Evolutionary conservation across 2,329 filamentous ascomycete species (phyloP).

Genomic region (Byssoonygena ceratinophila): DNA sequence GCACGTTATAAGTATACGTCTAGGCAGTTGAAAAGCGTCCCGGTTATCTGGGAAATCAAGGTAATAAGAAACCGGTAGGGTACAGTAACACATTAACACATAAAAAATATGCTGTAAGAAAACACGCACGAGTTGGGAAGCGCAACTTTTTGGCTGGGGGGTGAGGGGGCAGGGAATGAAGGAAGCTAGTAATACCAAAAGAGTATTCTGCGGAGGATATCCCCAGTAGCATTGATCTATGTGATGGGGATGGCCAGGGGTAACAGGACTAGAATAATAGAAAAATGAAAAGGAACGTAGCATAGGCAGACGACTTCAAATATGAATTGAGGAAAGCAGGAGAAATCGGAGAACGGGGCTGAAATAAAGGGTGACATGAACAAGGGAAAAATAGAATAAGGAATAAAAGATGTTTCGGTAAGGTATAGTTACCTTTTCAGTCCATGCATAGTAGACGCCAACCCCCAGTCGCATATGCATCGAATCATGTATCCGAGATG

Average conservation of each 20-base stretch:
- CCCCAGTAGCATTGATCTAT: neutral
- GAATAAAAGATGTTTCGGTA: neutral
- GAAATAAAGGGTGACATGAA: neutral
- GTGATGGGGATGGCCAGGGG: neutral
- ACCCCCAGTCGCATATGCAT: constrained; percentile 8
- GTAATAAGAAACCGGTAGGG: constrained; percentile 5
- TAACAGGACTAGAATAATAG: neutral
- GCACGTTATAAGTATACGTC: constrained; percentile 4
- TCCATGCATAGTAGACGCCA: constrained; percentile 8
- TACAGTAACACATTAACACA: constrained; percentile 1
- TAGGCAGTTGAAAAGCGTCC: constrained; percentile 3
- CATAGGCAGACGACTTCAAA: too few species aligned
- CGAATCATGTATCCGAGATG: constrained; percentile 5
- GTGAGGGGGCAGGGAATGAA: neutral
- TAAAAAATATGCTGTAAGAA: neutral
- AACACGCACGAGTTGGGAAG: neutral
- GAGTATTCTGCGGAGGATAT: neutral
- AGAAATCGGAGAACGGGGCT: neutral
- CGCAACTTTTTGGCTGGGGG: neutral
- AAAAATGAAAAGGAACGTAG: neutral
- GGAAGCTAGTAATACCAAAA: constrained; percentile 6
- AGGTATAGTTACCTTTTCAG: constrained; percentile 4
- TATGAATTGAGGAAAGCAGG: too few species aligned
- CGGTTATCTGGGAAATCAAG: constrained; percentile 6
- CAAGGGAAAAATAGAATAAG: constrained; percentile 1